Percentiles rank a stretch among this genome's conserved stretches.
Evolutionary conservation across 2,329 filamentous ascomycete genomes (phyloP).

Genomic region (Arthrobotrys entomopaga): DNA sequence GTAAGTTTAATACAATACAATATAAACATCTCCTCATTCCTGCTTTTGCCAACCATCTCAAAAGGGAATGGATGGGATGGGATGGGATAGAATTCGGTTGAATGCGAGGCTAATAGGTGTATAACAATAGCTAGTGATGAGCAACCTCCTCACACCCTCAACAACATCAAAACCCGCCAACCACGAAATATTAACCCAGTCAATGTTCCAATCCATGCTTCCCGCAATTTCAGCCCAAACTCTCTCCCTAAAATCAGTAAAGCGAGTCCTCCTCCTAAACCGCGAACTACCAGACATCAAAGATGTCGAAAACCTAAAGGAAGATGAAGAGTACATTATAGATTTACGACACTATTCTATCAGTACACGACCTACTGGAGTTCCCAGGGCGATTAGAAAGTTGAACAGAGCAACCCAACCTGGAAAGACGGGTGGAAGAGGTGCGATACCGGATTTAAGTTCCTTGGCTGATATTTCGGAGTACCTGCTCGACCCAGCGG

Average conservation of each 20-base stretch:
- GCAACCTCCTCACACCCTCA: slow-evolving; percentile 80
- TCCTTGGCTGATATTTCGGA: slow-evolving; percentile 93
- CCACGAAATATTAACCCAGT: slow-evolving; percentile 90
- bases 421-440: slow-evolving; percentile 69
- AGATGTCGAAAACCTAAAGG: slow-evolving; percentile 68
- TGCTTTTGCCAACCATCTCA: too few relatives aligned
- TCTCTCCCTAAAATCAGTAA: slow-evolving; percentile 90
- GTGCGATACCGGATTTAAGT: slow-evolving; percentile 82
- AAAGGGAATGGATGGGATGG: too few relatives aligned
- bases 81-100: not conserved
- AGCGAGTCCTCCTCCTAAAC: slow-evolving; percentile 88
- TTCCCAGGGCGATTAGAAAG: slow-evolving; percentile 83
- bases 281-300: slow-evolving; percentile 71
- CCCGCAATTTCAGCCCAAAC: slow-evolving; percentile 92
- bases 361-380: slow-evolving; percentile 83
- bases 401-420: slow-evolving; percentile 73
- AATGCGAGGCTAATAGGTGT: not conserved
- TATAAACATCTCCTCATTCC: not conserved
- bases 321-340: slow-evolving; percentile 71
- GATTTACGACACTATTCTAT: slow-evolving; percentile 96
- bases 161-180: slow-evolving; percentile 83
- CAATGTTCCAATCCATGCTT: slow-evolving; percentile 94
- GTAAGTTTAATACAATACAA: slow-evolving; percentile 65
- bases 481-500: slow-evolving; percentile 83
- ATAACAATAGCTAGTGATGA: slow-evolving; percentile 82